Conservation (phyloP, 352 stramenopile species). For the Pythium aristosporum region DNA sequence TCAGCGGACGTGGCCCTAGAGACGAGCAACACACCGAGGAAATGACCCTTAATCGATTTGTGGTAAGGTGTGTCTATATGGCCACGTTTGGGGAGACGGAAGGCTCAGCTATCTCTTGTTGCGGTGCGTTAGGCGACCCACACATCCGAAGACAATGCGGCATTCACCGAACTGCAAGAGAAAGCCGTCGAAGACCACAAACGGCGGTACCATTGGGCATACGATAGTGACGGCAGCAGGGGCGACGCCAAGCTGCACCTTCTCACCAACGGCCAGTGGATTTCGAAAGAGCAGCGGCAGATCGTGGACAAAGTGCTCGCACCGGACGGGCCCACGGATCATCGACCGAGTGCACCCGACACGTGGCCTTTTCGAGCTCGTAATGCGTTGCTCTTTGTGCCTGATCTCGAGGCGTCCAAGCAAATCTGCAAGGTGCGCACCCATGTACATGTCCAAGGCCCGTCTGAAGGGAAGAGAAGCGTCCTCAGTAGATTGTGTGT, state of each 20-base stretch:
- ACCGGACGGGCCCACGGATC: slow-evolving; percentile 47
- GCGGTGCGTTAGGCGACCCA: slow-evolving; percentile 47
- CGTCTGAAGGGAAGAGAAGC: background rate
- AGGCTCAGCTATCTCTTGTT: background rate
- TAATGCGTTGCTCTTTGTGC: slow-evolving; percentile 77
- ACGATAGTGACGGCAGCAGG: slow-evolving; percentile 45
- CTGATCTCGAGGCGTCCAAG: slow-evolving; percentile 52
- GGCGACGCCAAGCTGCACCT: slow-evolving; percentile 72
- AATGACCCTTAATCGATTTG: slow-evolving; percentile 69
- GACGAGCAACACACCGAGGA: background rate
- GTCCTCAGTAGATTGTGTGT: background rate
- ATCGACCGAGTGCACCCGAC: slow-evolving; percentile 61
- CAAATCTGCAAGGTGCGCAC: slow-evolving; percentile 60
- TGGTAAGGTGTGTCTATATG: slow-evolving; percentile 31
- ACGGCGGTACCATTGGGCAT: slow-evolving; percentile 78
- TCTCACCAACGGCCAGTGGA: slow-evolving; percentile 68
- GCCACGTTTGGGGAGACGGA: background rate
- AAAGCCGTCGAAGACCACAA: slow-evolving; percentile 69
- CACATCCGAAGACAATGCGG: slow-evolving; percentile 84
- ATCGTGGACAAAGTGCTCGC: slow-evolving; percentile 50
- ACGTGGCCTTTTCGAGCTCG: slow-evolving; percentile 74
- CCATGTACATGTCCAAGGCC: background rate
- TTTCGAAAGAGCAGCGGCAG: slow-evolving; percentile 58
- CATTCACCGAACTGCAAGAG: slow-evolving; percentile 75
- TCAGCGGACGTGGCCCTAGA: background rate